Evolutionary conservation across 306 rosid species (phyloP).

Genomic region (Ceratonia siliqua): DNA sequence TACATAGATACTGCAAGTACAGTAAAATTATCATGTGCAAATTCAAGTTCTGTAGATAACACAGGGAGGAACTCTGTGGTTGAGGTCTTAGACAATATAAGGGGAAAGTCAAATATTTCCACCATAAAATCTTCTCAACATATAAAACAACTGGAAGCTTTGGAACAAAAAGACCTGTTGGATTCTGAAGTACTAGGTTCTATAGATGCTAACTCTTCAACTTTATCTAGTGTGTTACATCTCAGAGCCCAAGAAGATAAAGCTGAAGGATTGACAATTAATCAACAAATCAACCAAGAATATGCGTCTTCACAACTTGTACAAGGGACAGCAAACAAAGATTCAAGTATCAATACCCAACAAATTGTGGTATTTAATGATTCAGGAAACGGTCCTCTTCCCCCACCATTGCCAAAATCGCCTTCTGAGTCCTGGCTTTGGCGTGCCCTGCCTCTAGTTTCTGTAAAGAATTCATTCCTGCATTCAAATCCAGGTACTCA

Average conservation of each 20-base stretch:
- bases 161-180: conserved; percentile 25
- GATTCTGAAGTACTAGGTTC: conserved; percentile 36
- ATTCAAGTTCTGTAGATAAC: conserved; percentile 43
- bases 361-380: conserved; percentile 47
- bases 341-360: conserved; percentile 27
- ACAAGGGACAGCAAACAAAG: conserved; percentile 35
- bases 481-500: conserved; percentile 34
- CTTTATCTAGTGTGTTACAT: conserved; percentile 27
- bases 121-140: conserved; percentile 47
- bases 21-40: conserved; percentile 36
- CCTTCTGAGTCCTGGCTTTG: conserved; percentile 97
- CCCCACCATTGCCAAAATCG: conserved; percentile 85
- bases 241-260: conserved; percentile 39
- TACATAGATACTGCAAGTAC: conserved; percentile 65
- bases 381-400: conserved; percentile 43
- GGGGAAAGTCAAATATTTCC: conserved; percentile 27
- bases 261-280: conserved; percentile 24
- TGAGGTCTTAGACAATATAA: conserved; percentile 26
- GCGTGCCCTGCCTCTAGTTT: conserved; percentile 69
- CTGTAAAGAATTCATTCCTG: conserved; percentile 44
- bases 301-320: conserved; percentile 38
- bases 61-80: conserved; percentile 21
- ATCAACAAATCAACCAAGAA: conserved; percentile 35
- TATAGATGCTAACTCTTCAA: conserved; percentile 28
- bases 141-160: conserved; percentile 40